Evolutionary conservation across 495 filamentous ascomycete species (phyloP).

Genomic region (Filosporella fistucella): DNA sequence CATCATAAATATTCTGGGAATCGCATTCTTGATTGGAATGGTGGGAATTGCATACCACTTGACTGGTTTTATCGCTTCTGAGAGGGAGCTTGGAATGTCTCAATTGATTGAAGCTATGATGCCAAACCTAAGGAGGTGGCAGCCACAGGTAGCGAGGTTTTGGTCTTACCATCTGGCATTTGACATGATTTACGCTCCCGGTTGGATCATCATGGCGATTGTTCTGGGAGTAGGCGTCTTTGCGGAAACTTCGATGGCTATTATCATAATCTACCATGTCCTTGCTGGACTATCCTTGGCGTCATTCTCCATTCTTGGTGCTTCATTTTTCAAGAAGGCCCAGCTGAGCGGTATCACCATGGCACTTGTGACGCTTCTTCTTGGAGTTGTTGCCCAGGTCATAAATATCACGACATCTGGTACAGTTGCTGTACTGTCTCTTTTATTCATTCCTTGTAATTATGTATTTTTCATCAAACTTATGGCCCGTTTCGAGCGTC

Average conservation of each 20-base stretch:
- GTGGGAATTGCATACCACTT: slow-evolving; percentile 70
- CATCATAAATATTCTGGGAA: slow-evolving; percentile 62
- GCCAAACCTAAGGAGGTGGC: slow-evolving; percentile 58
- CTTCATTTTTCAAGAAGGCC: slow-evolving; percentile 69
- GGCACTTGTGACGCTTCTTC: slow-evolving; percentile 57
- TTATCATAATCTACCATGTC: slow-evolving; percentile 58
- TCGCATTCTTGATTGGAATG: slow-evolving; percentile 63
- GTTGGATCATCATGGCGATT: slow-evolving; percentile 63
- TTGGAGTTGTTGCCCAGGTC: slow-evolving; percentile 68
- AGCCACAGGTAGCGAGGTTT: slow-evolving; percentile 63
- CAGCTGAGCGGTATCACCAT: slow-evolving; percentile 72
- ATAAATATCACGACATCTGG: slow-evolving; percentile 37
- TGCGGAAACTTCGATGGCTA: slow-evolving; percentile 46
- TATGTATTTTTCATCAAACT: slow-evolving; percentile 68
- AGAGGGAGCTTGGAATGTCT: slow-evolving; percentile 75
- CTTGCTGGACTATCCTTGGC: slow-evolving; percentile 59
- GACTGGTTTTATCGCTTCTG: slow-evolving; percentile 69
- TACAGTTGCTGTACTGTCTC: slow-evolving; percentile 54
- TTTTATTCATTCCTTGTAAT: slow-evolving; percentile 74
- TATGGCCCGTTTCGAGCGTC: slow-evolving; percentile 62
- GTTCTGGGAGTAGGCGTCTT: slow-evolving; percentile 61
- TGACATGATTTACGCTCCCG: slow-evolving; percentile 60
- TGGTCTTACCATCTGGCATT: slow-evolving; percentile 66
- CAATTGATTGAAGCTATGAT: slow-evolving; percentile 81
- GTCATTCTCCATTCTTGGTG: slow-evolving; percentile 66